Evolutionary conservation across 1,284 basidiomycete genomes (phyloP).

Genomic region (Naganishia sp.): DNA sequence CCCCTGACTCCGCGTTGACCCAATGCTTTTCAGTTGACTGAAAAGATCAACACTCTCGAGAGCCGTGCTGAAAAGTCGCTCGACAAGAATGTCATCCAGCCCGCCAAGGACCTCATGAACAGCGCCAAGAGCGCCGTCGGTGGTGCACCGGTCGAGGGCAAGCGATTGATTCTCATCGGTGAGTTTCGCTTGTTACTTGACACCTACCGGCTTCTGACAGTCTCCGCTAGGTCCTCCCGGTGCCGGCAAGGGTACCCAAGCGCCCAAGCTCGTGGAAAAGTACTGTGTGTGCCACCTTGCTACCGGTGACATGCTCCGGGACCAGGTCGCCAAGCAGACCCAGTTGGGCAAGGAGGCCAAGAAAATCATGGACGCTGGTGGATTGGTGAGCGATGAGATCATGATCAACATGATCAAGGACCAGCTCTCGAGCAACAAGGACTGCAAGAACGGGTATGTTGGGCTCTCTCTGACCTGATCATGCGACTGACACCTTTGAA

Average conservation of each 20-base stretch:
- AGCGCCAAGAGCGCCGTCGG: conserved; percentile 54
- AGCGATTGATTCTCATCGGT: conserved; percentile 83
- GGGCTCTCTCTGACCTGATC: background rate
- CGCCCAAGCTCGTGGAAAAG: conserved; percentile 85
- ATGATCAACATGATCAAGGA: conserved; percentile 97
- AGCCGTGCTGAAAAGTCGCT: conserved; percentile 51
- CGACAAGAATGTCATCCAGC: conserved; percentile 70
- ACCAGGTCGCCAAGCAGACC: conserved; percentile 87
- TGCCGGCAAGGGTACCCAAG: conserved; percentile 97
- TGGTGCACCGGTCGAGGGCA: conserved; percentile 40
- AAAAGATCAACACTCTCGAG: conserved; percentile 51
- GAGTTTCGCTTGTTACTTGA: background rate
- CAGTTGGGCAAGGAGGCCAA: conserved; percentile 87
- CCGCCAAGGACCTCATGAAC: conserved; percentile 67
- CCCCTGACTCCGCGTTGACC: background rate
- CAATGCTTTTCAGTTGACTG: conserved; percentile 42
- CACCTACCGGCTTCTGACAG: background rate
- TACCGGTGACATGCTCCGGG: conserved; percentile 96
- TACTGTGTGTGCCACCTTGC: conserved; percentile 98
- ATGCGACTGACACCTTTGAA: conserved; percentile 45
- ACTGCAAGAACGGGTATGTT: conserved; percentile 88
- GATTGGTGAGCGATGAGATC: conserved; percentile 92
- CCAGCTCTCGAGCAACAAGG: conserved; percentile 89
- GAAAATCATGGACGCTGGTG: conserved; percentile 96
- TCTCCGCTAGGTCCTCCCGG: conserved; percentile 68